These are phyloP conservation scores for Plasmopara muralis DNA, from an alignment of 352 stramenopile genomes.

Conservation along the genomic window DNA sequence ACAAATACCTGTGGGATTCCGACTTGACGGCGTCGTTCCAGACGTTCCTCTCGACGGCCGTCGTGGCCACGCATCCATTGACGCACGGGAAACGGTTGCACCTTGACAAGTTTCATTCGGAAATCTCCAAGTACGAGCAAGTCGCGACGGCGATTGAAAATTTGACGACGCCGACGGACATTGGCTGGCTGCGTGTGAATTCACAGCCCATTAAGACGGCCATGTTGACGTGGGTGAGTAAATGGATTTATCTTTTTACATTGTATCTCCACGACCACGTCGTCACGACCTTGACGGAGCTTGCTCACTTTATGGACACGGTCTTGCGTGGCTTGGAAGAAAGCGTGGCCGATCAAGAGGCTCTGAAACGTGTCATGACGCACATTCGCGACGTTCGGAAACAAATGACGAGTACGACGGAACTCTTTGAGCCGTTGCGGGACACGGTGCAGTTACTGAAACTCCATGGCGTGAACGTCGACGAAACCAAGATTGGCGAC, in stretches of 20 bases:
- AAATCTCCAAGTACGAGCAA: constrained; percentile 95
- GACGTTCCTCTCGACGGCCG: constrained; percentile 81
- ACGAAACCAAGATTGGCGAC: constrained; percentile 81
- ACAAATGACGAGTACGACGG: constrained; percentile 88
- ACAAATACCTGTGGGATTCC: constrained; percentile 94
- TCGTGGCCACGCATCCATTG: constrained; percentile 64
- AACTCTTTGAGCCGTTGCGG: constrained; percentile 92
- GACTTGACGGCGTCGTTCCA: constrained; percentile 91
- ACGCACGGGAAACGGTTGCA: constrained; percentile 79
- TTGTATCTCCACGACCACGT: constrained; percentile 91
- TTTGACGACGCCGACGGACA: constrained; percentile 86
- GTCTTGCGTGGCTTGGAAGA: constrained; percentile 88
- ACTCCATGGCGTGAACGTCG: constrained; percentile 88
- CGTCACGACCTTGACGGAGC: constrained; percentile 74
- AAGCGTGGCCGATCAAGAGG: constrained; percentile 88
- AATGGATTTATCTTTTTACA: constrained; percentile 96
- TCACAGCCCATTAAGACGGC: constrained; percentile 95
- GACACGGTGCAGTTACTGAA: constrained; percentile 94
- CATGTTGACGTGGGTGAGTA: constrained; percentile 93
- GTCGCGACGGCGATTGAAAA: constrained; percentile 88
- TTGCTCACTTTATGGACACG: constrained; percentile 92
- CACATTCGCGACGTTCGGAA: constrained; percentile 93
- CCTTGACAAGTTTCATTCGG: constrained; percentile 92
- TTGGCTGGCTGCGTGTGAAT: constrained; percentile 97
- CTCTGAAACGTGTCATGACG: constrained; percentile 96